phyloP scores from a whole-genome alignment of 805 yeast species.

The Saturnispora besseyi region DNA sequence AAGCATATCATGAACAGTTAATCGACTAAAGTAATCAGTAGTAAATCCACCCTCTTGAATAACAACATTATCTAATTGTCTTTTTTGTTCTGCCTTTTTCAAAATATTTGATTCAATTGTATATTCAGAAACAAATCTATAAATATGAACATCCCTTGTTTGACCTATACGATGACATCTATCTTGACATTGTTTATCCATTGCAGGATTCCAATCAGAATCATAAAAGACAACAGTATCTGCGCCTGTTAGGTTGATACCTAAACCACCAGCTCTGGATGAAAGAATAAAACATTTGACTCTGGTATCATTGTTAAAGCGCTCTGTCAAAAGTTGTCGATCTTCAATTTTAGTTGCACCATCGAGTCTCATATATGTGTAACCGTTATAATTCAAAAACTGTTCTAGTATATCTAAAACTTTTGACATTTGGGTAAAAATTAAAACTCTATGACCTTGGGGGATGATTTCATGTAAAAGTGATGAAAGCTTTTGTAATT shows the following conservation, averaged over 20 bases:
- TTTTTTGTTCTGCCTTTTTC: slow-evolving; percentile 88
- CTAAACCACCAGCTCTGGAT: slow-evolving; percentile 96
- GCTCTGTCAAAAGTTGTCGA: slow-evolving; percentile 86
- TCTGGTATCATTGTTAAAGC: slow-evolving; percentile 77
- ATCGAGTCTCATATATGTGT: slow-evolving; percentile 87
- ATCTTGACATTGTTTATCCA: slow-evolving; percentile 99
- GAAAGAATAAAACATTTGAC: slow-evolving; percentile 89
- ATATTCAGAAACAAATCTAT: slow-evolving; percentile 89
- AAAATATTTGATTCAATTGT: slow-evolving; percentile 94
- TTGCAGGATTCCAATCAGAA: slow-evolving; percentile 99
- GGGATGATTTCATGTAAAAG: slow-evolving; percentile 69
- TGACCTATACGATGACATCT: slow-evolving; percentile 99
- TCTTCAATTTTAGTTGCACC: slow-evolving; percentile 98
- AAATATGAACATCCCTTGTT: slow-evolving; percentile 94
- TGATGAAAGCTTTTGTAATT: slow-evolving; percentile 74
- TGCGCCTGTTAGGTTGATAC: slow-evolving; percentile 96
- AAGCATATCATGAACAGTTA: slow-evolving; percentile 77
- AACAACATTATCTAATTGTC: slow-evolving; percentile 87
- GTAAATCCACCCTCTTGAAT: slow-evolving; percentile 98
- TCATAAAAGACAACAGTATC: slow-evolving; percentile 98
- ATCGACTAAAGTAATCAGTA: slow-evolving; percentile 85
- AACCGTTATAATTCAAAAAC: slow-evolving; percentile 89
- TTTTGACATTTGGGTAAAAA: slow-evolving; percentile 97
- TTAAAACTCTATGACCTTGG: slow-evolving; percentile 87
- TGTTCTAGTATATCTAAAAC: slow-evolving; percentile 90